Evolutionary conservation across 768 basidiomycete genomes (phyloP), one percentile per base, ranked within the genome.

Genomic region (Punctularia strigosozonata): DNA sequence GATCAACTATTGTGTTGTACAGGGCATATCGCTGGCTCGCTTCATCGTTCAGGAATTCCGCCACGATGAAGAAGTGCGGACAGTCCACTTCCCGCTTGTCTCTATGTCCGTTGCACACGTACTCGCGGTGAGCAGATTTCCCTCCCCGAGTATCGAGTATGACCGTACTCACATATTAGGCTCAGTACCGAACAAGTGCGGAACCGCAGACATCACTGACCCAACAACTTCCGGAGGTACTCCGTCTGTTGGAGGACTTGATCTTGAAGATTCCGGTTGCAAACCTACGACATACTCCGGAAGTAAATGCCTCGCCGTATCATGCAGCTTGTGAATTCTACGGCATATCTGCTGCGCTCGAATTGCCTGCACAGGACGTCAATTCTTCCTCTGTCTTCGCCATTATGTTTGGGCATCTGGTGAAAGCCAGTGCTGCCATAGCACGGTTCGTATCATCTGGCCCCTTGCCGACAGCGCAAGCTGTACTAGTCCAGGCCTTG

Each of bases 21-120:
- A 90, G 85, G 73, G 75, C 6, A 67, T 86, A 28, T 61, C 63
- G 10, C 71, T 97, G 53, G 64, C 80, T 1, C 55, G 65, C 6
- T 95, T 91, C 58, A 64, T 94, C 32, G 60, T 97, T 5, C 64
- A 63, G 20, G 73, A 76, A 2, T 83, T 95, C 51, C 70, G 77
- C 8, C 85, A 88, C 49, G 94, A 98, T 47, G 90, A 97, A 44
- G 94, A 95, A 52, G 73, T 86, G 19, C 77, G 74, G 50, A 71
- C 64, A 3, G 65, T 90, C 21, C 88, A 94, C 56, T 60, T 91
- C 8, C 91, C 94, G 0, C 58, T 90, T 31, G 63, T 89, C 12
- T 80, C 68, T 36, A n/a, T 30, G 33, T 0, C 18, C 6, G 28
- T 35, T 17, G 6, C 3, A 12, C 12, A 21, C 13, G 6, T 3